phyloP scores from a whole-genome alignment of 2,329 filamentous ascomycete species.

The Aspergillus texensis region DNA sequence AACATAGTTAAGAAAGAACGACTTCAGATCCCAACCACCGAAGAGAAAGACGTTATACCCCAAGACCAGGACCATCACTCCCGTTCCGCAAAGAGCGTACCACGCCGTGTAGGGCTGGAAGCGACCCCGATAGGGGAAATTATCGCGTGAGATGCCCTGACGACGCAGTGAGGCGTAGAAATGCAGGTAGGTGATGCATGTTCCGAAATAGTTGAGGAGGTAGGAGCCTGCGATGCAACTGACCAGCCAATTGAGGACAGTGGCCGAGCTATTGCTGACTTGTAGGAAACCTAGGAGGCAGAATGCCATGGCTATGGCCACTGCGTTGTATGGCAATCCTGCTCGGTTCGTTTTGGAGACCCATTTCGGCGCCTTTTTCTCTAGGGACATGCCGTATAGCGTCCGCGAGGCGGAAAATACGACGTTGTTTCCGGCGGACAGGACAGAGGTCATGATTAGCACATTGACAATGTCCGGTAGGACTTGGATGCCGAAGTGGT shows the following conservation, averaged over 20 bases:
- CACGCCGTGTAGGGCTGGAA: constrained; percentile 72
- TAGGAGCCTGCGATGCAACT: constrained; percentile 32
- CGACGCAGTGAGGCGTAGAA: constrained; percentile 68
- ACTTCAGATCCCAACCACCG: constrained; percentile 62
- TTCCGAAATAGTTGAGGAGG: constrained; percentile 51
- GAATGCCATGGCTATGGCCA: constrained; percentile 64
- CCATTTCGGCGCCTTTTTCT: constrained; percentile 59
- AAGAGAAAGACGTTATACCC: constrained; percentile 74
- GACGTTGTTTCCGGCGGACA: constrained; percentile 66
- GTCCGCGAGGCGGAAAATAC: constrained; percentile 67
- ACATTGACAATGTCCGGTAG: constrained; percentile 71
- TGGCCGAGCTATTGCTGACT: constrained; percentile 62
- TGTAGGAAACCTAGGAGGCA: constrained; percentile 73
- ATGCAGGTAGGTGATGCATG: constrained; percentile 68
- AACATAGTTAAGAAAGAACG: constrained; percentile 73
- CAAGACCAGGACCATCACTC: constrained; percentile 69
- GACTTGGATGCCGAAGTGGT: constrained; percentile 60
- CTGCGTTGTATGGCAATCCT: constrained; percentile 72
- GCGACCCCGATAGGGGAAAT: constrained; percentile 68
- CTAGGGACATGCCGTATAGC: constrained; percentile 65
- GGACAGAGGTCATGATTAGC: constrained; percentile 66
- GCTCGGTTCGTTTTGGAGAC: constrained; percentile 54
- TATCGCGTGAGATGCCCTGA: constrained; percentile 67
- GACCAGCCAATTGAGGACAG: constrained; percentile 57
- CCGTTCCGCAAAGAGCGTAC: constrained; percentile 63